These are phyloP conservation scores for Maudiozyma bulderi DNA, from an alignment of 805 yeast species.

Conservation along the genomic window DNA sequence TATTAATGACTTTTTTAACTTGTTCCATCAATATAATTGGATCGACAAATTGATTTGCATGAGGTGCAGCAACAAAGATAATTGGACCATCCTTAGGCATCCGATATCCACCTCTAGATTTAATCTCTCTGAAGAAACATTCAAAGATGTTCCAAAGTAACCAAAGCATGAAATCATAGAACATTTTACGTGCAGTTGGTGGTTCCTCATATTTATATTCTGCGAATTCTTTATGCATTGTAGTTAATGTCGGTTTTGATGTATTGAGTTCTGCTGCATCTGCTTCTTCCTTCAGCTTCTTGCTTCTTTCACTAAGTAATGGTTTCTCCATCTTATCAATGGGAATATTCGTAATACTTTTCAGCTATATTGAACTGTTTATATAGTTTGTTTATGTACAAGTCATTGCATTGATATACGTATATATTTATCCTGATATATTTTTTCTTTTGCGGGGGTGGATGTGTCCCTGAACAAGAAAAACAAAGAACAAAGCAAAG, in stretches of 20 bases:
- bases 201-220: conserved; percentile 30
- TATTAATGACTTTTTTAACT: conserved; percentile 40
- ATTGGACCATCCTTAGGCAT: conserved; percentile 70
- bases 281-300: not conserved
- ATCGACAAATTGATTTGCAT: conserved; percentile 82
- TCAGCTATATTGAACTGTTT: no score
- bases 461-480: no score
- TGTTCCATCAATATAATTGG: conserved; percentile 65
- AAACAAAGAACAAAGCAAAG: no score
- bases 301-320: not conserved
- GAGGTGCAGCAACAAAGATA: conserved; percentile 93
- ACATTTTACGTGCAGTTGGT: conserved; percentile 29
- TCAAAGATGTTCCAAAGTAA: conserved; percentile 40
- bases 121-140: conserved; percentile 79
- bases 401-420: no score
- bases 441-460: no score
- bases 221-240: not conserved
- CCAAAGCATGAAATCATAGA: conserved; percentile 48
- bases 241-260: not conserved
- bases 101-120: conserved; percentile 77
- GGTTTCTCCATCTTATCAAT: not conserved
- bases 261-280: not conserved
- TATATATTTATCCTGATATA: no score
- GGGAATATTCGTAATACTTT: not conserved
- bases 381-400: no score